Base-by-base conservation (phyloP, 306 rosid genomes). In the Betula pendula region DNA sequence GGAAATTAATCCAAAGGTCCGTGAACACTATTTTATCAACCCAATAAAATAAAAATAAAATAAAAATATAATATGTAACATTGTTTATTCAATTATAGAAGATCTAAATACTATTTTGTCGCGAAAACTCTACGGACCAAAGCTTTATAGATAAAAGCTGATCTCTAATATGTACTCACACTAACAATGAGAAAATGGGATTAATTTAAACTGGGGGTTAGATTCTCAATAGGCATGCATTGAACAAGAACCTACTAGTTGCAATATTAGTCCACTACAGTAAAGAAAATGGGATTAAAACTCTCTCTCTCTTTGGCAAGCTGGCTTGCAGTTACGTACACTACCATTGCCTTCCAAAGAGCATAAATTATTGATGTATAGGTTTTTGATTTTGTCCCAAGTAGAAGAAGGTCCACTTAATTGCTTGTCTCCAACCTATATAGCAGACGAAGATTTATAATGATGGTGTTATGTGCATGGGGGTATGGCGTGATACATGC, bases 391-490 rank as follows among this genome's bases (percentile, higher is more conserved):
- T 74, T 79, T 83, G 89, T 77, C 87, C 77, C 74, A 75, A 77
- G 53, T 77, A 74, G 77, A 66, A 29, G 56, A 74, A 73, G 85
- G 82, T 27, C 79, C 78, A 81, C 84, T 75, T n/a, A n/a, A n/a
- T n/a, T 70, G 31, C 63, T 81, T 84, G 85, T 77, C 80, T 81
- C 13, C 80, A 27, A 31, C 38, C 3, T 19, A 24, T 27, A 66
- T 47, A 55, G 77, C 87, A 77, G 76, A 75, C 71, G 52, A n/a
- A 71, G 75, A 67, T 75, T 72, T 69, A 44, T 66, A 89, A 91
- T 91, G 84, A 91, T 89, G 91, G 6, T 91, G 92, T 82, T 84
- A 73, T 83, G 74, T 88, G 85, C 91, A 82, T 83, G 87, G 90
- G 83, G 79, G 79, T 83, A 72, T 89, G 85, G 94, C 92, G 91